Conservation (phyloP, 2,329 filamentous ascomycete genomes). For the Thyridium curvatum region DNA sequence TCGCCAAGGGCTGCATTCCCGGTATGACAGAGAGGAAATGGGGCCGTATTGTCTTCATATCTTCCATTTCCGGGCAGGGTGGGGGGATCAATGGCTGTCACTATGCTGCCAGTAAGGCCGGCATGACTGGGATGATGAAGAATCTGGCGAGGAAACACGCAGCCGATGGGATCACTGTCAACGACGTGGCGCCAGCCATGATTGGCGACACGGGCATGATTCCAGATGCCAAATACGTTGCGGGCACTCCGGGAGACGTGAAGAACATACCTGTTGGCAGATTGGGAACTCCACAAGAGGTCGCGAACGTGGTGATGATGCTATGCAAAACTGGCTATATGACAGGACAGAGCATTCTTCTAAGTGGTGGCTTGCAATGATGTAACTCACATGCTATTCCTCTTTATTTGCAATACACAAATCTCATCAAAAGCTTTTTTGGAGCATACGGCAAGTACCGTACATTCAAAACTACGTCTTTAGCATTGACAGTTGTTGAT, state of each 20-base stretch:
- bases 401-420: too few species aligned
- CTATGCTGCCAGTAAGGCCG: conserved; percentile 56
- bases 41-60: conserved; percentile 60
- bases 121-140: conserved; percentile 58
- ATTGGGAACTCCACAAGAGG: conserved; percentile 51
- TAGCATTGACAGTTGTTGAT: too few species aligned
- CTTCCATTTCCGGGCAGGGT: conserved; percentile 56
- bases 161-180: conserved; percentile 56
- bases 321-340: conserved; percentile 54
- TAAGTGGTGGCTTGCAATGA: conserved; percentile 46
- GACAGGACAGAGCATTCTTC: conserved; percentile 48
- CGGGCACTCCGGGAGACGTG: conserved; percentile 50
- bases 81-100: conserved; percentile 59
- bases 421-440: too few species aligned
- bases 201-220: conserved; percentile 61
- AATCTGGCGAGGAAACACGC: conserved; percentile 55
- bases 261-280: conserved; percentile 53
- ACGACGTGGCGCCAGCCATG: conserved; percentile 64
- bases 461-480: too few species aligned
- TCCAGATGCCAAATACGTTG: conserved; percentile 42
- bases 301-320: conserved; percentile 56
- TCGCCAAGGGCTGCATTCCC: conserved; percentile 53
- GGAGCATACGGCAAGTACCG: too few species aligned
- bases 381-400: too few species aligned
- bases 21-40: conserved; percentile 53